phyloP scores from a whole-genome alignment of 2,329 filamentous ascomycete species.

The Pestalotiopsis sp. region DNA sequence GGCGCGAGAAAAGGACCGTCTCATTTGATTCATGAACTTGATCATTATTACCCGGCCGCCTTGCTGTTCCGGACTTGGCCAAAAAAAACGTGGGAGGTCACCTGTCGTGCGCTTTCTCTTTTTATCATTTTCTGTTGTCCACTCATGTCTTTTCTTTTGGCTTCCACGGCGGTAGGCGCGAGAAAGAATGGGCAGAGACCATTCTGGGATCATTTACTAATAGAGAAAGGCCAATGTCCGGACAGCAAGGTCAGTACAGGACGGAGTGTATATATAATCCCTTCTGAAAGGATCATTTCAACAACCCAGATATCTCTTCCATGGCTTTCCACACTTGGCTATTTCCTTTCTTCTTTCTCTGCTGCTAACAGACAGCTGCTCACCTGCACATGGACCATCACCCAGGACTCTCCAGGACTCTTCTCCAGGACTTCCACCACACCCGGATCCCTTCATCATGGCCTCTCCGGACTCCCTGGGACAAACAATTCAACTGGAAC shows the following conservation, averaged over 20 bases:
- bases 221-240: constrained; percentile 43
- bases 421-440: background rate
- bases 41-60: constrained; percentile 31
- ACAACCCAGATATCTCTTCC: constrained; percentile 24
- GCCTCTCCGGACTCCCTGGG: background rate
- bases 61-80: constrained; percentile 44
- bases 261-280: constrained; percentile 55
- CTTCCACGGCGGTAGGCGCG: constrained; percentile 30
- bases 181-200: constrained; percentile 31
- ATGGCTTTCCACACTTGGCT: background rate
- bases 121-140: constrained; percentile 25
- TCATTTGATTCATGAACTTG: constrained; percentile 26
- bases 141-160: constrained; percentile 24
- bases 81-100: constrained; percentile 26
- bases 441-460: background rate
- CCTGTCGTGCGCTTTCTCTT: constrained; percentile 18
- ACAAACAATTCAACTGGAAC: background rate
- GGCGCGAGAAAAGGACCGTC: constrained; percentile 31
- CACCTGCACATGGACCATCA: background rate
- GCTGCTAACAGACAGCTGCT: background rate
- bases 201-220: constrained; percentile 33
- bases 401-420: background rate
- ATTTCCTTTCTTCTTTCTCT: background rate
- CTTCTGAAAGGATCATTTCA: constrained; percentile 39
- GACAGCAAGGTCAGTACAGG: constrained; percentile 57